Conservation (phyloP, 495 filamentous ascomycete genomes). For the Annulohypoxylon nitens region DNA sequence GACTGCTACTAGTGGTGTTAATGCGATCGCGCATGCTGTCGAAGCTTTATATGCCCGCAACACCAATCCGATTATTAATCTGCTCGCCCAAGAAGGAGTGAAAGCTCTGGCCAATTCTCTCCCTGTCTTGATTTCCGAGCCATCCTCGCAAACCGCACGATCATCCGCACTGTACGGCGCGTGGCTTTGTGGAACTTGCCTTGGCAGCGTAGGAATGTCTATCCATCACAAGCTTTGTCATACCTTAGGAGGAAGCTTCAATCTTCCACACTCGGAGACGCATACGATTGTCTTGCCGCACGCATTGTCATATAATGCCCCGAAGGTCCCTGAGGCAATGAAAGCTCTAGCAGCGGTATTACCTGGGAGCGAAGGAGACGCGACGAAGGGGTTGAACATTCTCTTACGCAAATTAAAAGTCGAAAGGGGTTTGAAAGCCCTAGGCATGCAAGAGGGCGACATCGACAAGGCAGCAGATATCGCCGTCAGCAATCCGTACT, state of each 20-base stretch:
- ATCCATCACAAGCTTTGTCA: slow-evolving; percentile 81
- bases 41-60: slow-evolving; percentile 77
- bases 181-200: slow-evolving; percentile 74
- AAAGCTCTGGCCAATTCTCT: slow-evolving; percentile 67
- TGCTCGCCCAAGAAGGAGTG: slow-evolving; percentile 70
- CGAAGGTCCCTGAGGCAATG: slow-evolving; percentile 71
- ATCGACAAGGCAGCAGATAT: slow-evolving; percentile 75
- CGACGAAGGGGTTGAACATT: slow-evolving; percentile 72
- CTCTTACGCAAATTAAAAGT: slow-evolving; percentile 69
- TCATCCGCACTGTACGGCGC: slow-evolving; percentile 73
- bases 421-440: slow-evolving; percentile 68
- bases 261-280: slow-evolving; percentile 77
- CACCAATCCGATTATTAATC: slow-evolving; percentile 70
- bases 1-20: slow-evolving; percentile 75
- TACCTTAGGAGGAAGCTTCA: slow-evolving; percentile 75
- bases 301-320: slow-evolving; percentile 76
- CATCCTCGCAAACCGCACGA: slow-evolving; percentile 64
- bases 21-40: slow-evolving; percentile 78
- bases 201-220: slow-evolving; percentile 76
- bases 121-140: slow-evolving; percentile 66
- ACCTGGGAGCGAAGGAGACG: slow-evolving; percentile 68
- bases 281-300: slow-evolving; percentile 77
- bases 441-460: slow-evolving; percentile 75
- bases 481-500: slow-evolving; percentile 73
- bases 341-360: slow-evolving; percentile 68